A percentile compares a stretch with the other conserved stretches of the same genome.
phyloP scores from a whole-genome alignment of 2,329 filamentous ascomycete species.

The Verticillium klebahnii region DNA sequence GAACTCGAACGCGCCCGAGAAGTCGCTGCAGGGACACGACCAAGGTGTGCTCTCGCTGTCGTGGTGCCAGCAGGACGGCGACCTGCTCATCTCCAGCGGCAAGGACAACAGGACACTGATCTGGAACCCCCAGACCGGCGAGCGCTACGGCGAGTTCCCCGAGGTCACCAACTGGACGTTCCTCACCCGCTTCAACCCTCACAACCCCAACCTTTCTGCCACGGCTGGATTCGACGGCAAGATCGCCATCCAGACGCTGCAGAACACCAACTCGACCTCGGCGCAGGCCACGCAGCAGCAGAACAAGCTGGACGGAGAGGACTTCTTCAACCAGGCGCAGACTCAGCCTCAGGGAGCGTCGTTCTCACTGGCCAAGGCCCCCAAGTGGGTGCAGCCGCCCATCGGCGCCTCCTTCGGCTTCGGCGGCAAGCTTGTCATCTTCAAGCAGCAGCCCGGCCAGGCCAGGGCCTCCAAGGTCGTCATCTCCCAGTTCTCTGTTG shows the following conservation, averaged over 20 bases:
- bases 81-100: constrained; percentile 85
- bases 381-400: constrained; percentile 85
- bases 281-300: constrained; percentile 64
- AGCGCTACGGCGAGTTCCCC: constrained; percentile 85
- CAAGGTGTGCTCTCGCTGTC: constrained; percentile 90
- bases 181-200: constrained; percentile 87
- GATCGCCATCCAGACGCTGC: constrained; percentile 87
- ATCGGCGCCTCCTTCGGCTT: constrained; percentile 90
- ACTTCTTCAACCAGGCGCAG: constrained; percentile 94
- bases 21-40: constrained; percentile 85
- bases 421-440: constrained; percentile 82
- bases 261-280: constrained; percentile 82
- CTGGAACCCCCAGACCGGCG: constrained; percentile 93
- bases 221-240: constrained; percentile 97
- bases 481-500: constrained; percentile 85
- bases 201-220: constrained; percentile 86
- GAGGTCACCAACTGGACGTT: constrained; percentile 99
- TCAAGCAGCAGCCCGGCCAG: constrained; percentile 61
- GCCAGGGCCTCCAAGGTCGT: constrained; percentile 68
- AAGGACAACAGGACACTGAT: constrained; percentile 95
- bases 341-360: constrained; percentile 85
- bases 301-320: constrained; percentile 76
- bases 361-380: constrained; percentile 81
- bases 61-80: constrained; percentile 89
- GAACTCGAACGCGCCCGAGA: constrained; percentile 92